Evolutionary conservation across 768 basidiomycete genomes (phyloP).

Genomic region (Rhizopogon salebrosus): DNA sequence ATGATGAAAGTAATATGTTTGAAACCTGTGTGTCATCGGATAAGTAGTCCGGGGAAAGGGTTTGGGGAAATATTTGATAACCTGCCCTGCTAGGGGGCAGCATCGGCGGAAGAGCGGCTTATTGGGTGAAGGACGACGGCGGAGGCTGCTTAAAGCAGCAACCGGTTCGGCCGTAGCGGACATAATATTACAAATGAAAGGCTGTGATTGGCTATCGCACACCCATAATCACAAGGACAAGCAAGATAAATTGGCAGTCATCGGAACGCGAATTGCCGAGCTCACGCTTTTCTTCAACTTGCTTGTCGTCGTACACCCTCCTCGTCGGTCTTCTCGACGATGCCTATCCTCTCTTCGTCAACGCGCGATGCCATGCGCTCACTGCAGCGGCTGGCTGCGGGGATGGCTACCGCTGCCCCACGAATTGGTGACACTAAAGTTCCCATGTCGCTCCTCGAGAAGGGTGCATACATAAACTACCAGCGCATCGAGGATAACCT

Average conservation of each 20-base stretch:
- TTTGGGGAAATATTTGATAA: no score
- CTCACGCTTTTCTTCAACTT: conserved; percentile 11
- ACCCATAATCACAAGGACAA: conserved; percentile 10
- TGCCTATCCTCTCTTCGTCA: conserved; percentile 56
- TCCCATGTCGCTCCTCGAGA: conserved; percentile 81
- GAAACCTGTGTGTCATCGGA: background rate
- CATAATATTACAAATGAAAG: conserved; percentile 13
- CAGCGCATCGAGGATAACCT: conserved; percentile 99
- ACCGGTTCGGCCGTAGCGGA: conserved; percentile 2
- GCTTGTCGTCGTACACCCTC: conserved; percentile 18
- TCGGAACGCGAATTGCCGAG: conserved; percentile 21
- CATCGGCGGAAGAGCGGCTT: conserved; percentile 9
- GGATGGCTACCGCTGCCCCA: conserved; percentile 77
- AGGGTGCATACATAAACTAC: conserved; percentile 84
- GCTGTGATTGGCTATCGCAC: conserved; percentile 16
- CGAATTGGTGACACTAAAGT: conserved; percentile 90
- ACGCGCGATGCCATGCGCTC: conserved; percentile 49
- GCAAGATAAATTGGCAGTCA: conserved; percentile 14
- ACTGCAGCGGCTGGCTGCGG: conserved; percentile 49
- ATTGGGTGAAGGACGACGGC: background rate
- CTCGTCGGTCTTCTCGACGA: conserved; percentile 37
- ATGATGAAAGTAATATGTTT: background rate
- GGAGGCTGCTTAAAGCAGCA: conserved; percentile 3
- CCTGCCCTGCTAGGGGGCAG: background rate
- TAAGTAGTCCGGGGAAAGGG: background rate